phyloP scores from a whole-genome alignment of 257 asterid genomes.

The Prunella vulgaris region DNA sequence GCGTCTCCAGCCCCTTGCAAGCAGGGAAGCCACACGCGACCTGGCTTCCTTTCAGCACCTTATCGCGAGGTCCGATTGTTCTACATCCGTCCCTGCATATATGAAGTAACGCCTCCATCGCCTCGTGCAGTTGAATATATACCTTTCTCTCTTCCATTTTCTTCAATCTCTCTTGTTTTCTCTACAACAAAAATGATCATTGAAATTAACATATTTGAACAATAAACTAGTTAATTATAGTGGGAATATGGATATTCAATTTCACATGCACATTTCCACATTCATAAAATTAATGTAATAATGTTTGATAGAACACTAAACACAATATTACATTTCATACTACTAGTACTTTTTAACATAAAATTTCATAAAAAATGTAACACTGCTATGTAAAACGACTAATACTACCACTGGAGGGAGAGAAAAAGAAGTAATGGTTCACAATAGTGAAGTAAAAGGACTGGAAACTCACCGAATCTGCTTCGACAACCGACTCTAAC shows the following conservation, averaged over 20 bases:
- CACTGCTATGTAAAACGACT: no score
- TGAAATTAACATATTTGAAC: no score
- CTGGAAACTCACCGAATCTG: constrained; percentile 66
- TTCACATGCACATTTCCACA: no score
- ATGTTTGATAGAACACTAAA: background rate
- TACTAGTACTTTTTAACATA: no score
- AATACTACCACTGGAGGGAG: background rate
- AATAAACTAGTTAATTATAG: no score
- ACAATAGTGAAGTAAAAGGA: background rate
- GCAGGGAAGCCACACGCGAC: constrained; percentile 57
- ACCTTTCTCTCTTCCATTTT: constrained; percentile 67
- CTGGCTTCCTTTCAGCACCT: constrained; percentile 56
- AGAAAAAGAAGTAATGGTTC: background rate
- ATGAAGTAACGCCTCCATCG: constrained; percentile 90
- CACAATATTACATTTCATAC: background rate
- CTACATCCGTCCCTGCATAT: constrained; percentile 87
- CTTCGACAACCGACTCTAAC: constrained; percentile 67
- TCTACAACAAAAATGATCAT: constrained; percentile 32
- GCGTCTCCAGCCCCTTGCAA: constrained; percentile 78
- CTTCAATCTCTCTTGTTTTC: constrained; percentile 65
- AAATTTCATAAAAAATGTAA: no score
- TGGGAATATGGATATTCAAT: no score
- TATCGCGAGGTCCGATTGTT: constrained; percentile 81
- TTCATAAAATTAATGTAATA: background rate
- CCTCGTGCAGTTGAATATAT: constrained; percentile 81